These are phyloP conservation scores for Penicillium herquei DNA, from an alignment of 495 filamentous ascomycete species.

Conservation along the genomic window DNA sequence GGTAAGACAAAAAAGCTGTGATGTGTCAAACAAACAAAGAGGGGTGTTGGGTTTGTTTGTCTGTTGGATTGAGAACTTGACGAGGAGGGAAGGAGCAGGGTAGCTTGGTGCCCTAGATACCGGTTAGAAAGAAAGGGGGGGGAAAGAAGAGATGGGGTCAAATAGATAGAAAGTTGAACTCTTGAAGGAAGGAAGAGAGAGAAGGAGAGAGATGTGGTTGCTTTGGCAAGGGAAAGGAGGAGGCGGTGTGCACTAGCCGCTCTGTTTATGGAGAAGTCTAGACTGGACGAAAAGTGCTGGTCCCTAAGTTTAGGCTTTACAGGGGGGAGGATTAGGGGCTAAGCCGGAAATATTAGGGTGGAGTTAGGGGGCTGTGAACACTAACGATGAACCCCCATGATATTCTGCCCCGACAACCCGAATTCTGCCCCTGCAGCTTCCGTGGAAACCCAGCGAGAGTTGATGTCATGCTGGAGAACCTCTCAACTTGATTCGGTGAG, in stretches of 20 bases:
- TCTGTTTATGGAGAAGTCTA: neutral
- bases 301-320: neutral
- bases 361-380: neutral
- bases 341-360: too few species aligned
- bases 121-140: constrained; percentile 20
- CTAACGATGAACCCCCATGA: neutral
- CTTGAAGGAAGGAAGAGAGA: constrained; percentile 18
- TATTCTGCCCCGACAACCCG: neutral
- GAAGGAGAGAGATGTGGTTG: constrained; percentile 22
- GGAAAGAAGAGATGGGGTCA: constrained; percentile 28
- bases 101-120: constrained; percentile 90
- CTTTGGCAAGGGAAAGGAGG: constrained; percentile 15
- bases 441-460: constrained; percentile 1
- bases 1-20: constrained; percentile 22
- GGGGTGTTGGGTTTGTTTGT: constrained; percentile 40
- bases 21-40: constrained; percentile 41
- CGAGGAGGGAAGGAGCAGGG: constrained; percentile 60
- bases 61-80: constrained; percentile 48
- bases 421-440: neutral
- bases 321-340: too few species aligned
- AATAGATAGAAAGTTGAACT: constrained; percentile 18
- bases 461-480: constrained; percentile 29
- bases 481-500: constrained; percentile 9
- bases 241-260: constrained; percentile 29
- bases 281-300: neutral